A percentile compares a stretch with the other conserved stretches of the same genome.
These are phyloP conservation scores for Neocatenulostroma microsporum DNA, from an alignment of 2,329 filamentous ascomycete genomes.

Conservation along the genomic window DNA sequence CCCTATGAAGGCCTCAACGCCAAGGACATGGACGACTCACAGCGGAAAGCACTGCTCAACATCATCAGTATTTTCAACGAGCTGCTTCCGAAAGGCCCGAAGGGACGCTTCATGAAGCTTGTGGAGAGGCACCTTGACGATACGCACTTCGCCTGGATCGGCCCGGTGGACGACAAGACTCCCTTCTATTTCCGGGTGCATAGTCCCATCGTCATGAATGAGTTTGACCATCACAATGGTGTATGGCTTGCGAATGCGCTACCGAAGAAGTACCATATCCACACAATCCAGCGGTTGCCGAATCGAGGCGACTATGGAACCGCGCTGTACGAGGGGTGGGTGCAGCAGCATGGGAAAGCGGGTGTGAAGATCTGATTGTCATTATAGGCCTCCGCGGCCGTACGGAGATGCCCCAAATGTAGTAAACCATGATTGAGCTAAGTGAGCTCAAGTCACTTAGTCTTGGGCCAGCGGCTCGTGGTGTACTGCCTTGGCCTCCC, in stretches of 20 bases:
- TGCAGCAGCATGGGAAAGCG: slow-evolving; percentile 8
- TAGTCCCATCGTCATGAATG: slow-evolving; percentile 62
- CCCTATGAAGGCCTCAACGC: slow-evolving; percentile 60
- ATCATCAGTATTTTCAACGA: slow-evolving; percentile 58
- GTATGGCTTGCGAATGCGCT: slow-evolving; percentile 65
- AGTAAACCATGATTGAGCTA: too few species aligned
- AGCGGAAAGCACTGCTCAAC: slow-evolving; percentile 47
- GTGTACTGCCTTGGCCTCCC: too few species aligned
- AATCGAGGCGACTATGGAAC: slow-evolving; percentile 69
- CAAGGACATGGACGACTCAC: slow-evolving; percentile 38
- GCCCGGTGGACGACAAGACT: slow-evolving; percentile 56
- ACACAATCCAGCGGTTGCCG: slow-evolving; percentile 62
- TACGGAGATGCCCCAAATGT: too few species aligned
- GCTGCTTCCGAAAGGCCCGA: slow-evolving; percentile 53
- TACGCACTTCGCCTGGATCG: slow-evolving; percentile 74
- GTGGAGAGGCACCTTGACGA: slow-evolving; percentile 51
- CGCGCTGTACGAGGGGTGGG: slow-evolving; percentile 32
- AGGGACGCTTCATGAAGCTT: slow-evolving; percentile 47
- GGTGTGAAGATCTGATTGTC: too few species aligned
- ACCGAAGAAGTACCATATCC: slow-evolving; percentile 69
- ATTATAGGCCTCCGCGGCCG: too few species aligned
- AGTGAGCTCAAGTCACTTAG: too few species aligned
- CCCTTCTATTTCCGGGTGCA: slow-evolving; percentile 71
- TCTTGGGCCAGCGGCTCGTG: too few species aligned
- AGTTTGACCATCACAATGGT: slow-evolving; percentile 73